phyloP scores from a whole-genome alignment of 1,139 yeast species.

The Nakaseomyces nivariensis region DNA sequence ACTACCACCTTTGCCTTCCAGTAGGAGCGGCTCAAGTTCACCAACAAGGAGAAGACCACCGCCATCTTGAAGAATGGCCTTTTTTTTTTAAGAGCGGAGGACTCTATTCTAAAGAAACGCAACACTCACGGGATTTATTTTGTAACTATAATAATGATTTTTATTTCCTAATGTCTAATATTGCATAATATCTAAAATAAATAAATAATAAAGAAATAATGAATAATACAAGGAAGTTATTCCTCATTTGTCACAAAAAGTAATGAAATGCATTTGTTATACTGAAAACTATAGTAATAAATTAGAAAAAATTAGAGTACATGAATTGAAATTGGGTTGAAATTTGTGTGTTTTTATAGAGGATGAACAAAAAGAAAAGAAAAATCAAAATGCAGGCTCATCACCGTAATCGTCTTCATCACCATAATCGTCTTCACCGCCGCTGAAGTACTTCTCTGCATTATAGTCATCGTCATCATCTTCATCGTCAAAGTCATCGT shows the following conservation, averaged over 20 bases:
- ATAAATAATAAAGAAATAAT: background rate
- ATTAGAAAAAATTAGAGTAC: background rate
- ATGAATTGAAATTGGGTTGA: background rate
- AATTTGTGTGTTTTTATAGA: too few species aligned
- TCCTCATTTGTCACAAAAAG: too few species aligned
- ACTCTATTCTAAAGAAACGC: too few species aligned
- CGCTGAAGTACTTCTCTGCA: slow-evolving; percentile 64
- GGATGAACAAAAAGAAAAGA: too few species aligned
- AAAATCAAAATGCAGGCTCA: slow-evolving; percentile 53
- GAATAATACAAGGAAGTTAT: background rate
- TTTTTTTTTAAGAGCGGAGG: background rate
- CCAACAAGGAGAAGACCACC: slow-evolving; percentile 22
- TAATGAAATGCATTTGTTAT: too few species aligned
- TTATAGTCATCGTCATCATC: slow-evolving; percentile 69
- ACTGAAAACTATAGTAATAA: too few species aligned
- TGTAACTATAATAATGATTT: background rate
- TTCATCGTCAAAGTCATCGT: slow-evolving; percentile 53
- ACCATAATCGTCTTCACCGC: slow-evolving; percentile 45
- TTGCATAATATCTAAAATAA: background rate
- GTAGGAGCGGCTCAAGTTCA: slow-evolving; percentile 14
- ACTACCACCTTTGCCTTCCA: slow-evolving; percentile 19
- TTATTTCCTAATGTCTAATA: background rate
- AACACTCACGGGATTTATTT: background rate
- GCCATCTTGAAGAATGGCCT: slow-evolving; percentile 8
- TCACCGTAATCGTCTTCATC: slow-evolving; percentile 46